Evolutionary conservation across 805 yeast genomes (phyloP).

Genomic region (Tetrapisispora fleetii): DNA sequence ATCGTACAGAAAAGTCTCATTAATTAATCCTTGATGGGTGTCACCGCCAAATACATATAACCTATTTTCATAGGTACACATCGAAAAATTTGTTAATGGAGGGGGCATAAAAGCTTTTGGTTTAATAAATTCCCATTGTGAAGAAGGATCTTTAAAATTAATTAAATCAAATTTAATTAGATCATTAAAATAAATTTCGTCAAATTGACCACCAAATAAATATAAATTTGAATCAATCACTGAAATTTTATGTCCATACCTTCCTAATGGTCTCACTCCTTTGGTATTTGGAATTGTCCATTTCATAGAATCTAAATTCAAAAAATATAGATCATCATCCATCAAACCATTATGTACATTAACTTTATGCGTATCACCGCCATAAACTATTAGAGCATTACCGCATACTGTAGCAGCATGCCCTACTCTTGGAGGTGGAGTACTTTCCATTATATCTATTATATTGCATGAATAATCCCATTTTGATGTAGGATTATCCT

Average conservation of each 20-base stretch:
- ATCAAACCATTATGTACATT: slow-evolving; percentile 61
- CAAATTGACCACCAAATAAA: slow-evolving; percentile 92
- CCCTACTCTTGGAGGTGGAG: slow-evolving; percentile 95
- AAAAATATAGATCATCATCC: slow-evolving; percentile 83
- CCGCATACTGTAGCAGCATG: slow-evolving; percentile 89
- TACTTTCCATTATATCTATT: slow-evolving; percentile 61
- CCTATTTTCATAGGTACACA: slow-evolving; percentile 69
- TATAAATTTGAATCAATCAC: slow-evolving; percentile 66
- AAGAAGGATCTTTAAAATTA: slow-evolving; percentile 69
- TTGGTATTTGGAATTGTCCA: slow-evolving; percentile 72
- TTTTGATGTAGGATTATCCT: slow-evolving; percentile 28
- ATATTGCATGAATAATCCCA: slow-evolving; percentile 32
- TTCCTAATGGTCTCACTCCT: slow-evolving; percentile 74
- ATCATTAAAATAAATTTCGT: slow-evolving; percentile 73
- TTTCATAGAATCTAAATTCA: slow-evolving; percentile 64
- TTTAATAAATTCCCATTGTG: slow-evolving; percentile 70
- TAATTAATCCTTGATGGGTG: slow-evolving; percentile 57
- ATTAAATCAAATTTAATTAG: slow-evolving; percentile 79
- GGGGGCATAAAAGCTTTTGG: slow-evolving; percentile 46
- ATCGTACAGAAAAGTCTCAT: slow-evolving; percentile 76
- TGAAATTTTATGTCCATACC: slow-evolving; percentile 88
- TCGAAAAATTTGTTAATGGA: slow-evolving; percentile 82
- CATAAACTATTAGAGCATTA: slow-evolving; percentile 88
- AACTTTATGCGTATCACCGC: slow-evolving; percentile 86
- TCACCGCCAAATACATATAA: slow-evolving; percentile 91